Conservation (phyloP, 2,329 filamentous ascomycete genomes). For the Scopulariopsis brevicaulis region DNA sequence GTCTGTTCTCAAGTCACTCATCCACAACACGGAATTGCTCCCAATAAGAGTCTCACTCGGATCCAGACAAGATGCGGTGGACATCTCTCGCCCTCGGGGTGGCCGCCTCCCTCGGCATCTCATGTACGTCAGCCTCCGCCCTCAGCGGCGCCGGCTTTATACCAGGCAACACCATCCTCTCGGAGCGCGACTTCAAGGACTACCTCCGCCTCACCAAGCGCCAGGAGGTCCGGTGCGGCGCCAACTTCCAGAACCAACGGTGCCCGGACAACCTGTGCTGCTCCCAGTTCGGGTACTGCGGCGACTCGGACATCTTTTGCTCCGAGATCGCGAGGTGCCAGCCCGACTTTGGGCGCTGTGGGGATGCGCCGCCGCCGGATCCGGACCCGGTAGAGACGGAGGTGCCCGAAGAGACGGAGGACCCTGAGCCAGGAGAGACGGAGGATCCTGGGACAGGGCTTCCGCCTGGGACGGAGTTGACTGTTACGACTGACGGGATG, state of each 20-base stretch:
- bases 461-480: not conserved
- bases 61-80: not conserved
- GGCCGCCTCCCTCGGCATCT: slow-evolving; percentile 3
- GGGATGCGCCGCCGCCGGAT: not conserved
- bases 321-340: slow-evolving; percentile 18
- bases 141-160: slow-evolving; percentile 1
- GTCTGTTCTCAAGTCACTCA: not conserved
- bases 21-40: not conserved
- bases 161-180: not conserved
- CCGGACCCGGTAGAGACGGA: not conserved
- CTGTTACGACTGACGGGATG: slow-evolving; percentile 3
- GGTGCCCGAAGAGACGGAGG: not conserved
- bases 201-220: not conserved
- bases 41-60: not conserved
- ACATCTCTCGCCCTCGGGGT: slow-evolving; percentile 1
- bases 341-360: slow-evolving; percentile 16
- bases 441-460: not conserved
- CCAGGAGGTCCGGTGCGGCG: slow-evolving; percentile 1
- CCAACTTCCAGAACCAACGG: not conserved
- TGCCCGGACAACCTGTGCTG: slow-evolving; percentile 11
- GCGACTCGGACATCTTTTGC: slow-evolving; percentile 6
- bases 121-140: not conserved
- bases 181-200: slow-evolving; percentile 1
- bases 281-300: slow-evolving; percentile 11
- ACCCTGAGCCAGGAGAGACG: not conserved